Conservation (phyloP, 2,329 filamentous ascomycete genomes). For the Clarireedia sp. region DNA sequence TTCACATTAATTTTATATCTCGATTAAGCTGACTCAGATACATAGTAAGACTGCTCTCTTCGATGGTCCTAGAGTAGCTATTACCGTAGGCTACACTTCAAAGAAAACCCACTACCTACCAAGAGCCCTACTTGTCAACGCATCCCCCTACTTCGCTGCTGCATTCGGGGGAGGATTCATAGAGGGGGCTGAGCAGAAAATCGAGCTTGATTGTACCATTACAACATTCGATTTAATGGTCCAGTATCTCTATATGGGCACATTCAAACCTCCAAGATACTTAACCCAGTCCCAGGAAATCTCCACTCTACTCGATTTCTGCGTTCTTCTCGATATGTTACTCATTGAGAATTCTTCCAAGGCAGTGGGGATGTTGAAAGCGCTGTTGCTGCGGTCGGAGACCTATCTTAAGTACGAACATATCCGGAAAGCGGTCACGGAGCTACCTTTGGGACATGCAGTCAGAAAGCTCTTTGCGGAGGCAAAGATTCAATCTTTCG, state of each 20-base stretch:
- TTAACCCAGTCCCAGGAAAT: not conserved
- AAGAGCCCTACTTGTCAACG: not conserved
- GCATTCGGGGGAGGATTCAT: not conserved
- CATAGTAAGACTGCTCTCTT: not conserved
- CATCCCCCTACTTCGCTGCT: not conserved
- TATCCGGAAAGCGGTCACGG: not conserved
- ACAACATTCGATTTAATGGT: not conserved
- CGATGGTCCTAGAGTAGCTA: not conserved
- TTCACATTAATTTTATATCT: too few relatives aligned
- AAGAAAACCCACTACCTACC: not conserved
- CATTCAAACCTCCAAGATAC: not conserved
- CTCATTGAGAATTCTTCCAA: not conserved
- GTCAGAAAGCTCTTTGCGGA: not conserved
- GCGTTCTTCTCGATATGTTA: not conserved
- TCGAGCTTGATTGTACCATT: not conserved
- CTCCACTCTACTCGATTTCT: not conserved
- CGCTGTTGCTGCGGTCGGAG: not conserved
- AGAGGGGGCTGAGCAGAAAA: not conserved
- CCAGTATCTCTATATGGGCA: not conserved
- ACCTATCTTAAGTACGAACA: not conserved
- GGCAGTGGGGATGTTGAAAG: not conserved
- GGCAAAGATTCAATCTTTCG: rapidly evolving
- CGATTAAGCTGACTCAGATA: too few relatives aligned
- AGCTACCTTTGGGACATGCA: not conserved
- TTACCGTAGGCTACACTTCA: not conserved